Evolutionary conservation across 768 basidiomycete species (phyloP), one percentile per base, ranked within the genome.

Genomic region (Neoboletus subvelutipes): DNA sequence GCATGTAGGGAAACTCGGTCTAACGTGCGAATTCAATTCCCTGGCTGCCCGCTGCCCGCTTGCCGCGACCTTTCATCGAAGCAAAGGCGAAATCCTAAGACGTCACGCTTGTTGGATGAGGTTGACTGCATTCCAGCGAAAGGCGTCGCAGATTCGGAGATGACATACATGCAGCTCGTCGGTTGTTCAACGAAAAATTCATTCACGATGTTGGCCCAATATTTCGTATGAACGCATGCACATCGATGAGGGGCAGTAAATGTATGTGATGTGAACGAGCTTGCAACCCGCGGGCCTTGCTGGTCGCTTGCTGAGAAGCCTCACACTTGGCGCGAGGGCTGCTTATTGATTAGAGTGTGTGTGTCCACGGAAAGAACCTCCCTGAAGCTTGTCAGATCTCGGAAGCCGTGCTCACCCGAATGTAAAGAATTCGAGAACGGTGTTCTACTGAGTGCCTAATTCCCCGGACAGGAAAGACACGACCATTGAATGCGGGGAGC

Each of bases 401-500:
- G 64, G 64, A 58, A 53, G 49, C 57, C 59, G 57, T 43, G 31
- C 50, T 24, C 54, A 22, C 45, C 55, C 58, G 58, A 59, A 22
- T n/a, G 50, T 34, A 22, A 45, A 47, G 18, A 18, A 43, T 20
- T 43, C 40, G 20, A 26, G 28, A 49, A 26, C 9, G 8, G 28
- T 31, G 33, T 43, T 29, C 43, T 45, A 12, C 45, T 49, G 37
- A 45, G 64, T 54, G 60, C 39, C 54, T 62, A 60, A 64, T 57
- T 65, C 60, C 60, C 67, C 52, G 45, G 69, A 69, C 40, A 58
- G 62, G 62, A 22, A 64, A 50, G 49, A 46, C 33, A 1, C 34
- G 26, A 29, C 60, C 54, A n/a, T n/a, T n/a, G n/a, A 39, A 26
- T 13, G 28, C 39, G 49, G 52, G 45, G 54, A 49, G 45, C 26